Evolutionary conservation across 2,329 filamentous ascomycete genomes (phyloP), one percentile per base, ranked within the genome.

Genomic region (Cordyceps cateniannulata): DNA sequence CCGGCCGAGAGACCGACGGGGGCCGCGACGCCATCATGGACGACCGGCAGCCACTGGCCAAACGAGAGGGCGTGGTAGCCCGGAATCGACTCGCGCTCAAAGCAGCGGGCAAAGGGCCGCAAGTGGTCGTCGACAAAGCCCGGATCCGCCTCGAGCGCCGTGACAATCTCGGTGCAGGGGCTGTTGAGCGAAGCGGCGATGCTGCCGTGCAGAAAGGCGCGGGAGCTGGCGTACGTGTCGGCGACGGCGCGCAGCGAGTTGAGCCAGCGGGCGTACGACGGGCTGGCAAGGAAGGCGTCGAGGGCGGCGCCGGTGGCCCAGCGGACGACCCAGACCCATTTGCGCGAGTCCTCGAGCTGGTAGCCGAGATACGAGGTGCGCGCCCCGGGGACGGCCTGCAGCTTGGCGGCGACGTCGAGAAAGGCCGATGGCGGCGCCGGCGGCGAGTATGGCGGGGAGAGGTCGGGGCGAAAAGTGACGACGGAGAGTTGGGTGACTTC

Each of bases 201-300:
- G 53, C 64, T 64, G 20, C 63, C 64, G 42, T 65, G 50, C 18
- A 65, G 49, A 60, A 71, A 65, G 50, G 71, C 62, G 44, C 67
- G 65, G 32, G 65, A 62, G 45, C 64, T 65, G 45, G 66, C 62
- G 38, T 58, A 52, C 12, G 60, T 58, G 5, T 65, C 65, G 59
- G 72, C 62, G n/a, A 73, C 58, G 62, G 72, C 69, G 55, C 67
- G 68, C 45, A 75, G 66, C 9, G 73, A 72, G 44, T 72, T 72
- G 20, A 76, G 70, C 67, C 76, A 77, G 64, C 72, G 75, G 53
- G 74, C 72, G 59, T 74, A 76, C 63, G 69, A 72, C 27, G 74
- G 72, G 7, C 75, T 76, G 61, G 72, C 71, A 63, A 75, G 71
- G 63, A 79, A 81, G 63, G 72, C 72, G 62, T 70, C 65, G 64